phyloP scores from a whole-genome alignment of 2,329 filamentous ascomycete genomes.

The Paraphoma chrysanthemicola region DNA sequence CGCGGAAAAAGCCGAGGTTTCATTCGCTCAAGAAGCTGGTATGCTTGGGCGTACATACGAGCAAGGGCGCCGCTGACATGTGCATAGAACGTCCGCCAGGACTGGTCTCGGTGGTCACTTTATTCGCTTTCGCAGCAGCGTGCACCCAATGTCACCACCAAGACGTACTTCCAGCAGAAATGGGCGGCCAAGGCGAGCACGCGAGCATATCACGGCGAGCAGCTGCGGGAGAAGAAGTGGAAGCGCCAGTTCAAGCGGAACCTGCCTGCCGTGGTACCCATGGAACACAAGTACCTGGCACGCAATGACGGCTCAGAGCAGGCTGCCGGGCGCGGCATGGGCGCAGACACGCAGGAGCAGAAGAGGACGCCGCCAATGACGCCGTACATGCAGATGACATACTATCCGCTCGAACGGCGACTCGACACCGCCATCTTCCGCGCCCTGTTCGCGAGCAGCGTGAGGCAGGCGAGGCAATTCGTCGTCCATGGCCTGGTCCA shows the following conservation, averaged over 20 bases:
- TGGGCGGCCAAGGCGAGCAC: slow-evolving; percentile 86
- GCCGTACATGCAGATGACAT: slow-evolving; percentile 97
- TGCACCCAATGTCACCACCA: slow-evolving; percentile 45
- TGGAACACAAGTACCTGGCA: slow-evolving; percentile 83
- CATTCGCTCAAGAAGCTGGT: slow-evolving; percentile 72
- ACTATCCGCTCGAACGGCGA: slow-evolving; percentile 86
- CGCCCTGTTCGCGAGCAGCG: slow-evolving; percentile 91
- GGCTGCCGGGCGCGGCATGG: slow-evolving; percentile 83
- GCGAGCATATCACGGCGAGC: slow-evolving; percentile 91
- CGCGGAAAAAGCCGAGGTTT: slow-evolving; percentile 62
- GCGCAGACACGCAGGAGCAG: slow-evolving; percentile 49
- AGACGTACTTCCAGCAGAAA: slow-evolving; percentile 97
- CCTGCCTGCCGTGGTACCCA: slow-evolving; percentile 81
- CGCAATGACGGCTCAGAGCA: slow-evolving; percentile 80
- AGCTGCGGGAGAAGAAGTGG: slow-evolving; percentile 93
- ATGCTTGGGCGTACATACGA: slow-evolving; percentile 41
- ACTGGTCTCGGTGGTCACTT: slow-evolving; percentile 97
- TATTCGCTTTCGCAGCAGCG: slow-evolving; percentile 77
- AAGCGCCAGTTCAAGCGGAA: slow-evolving; percentile 87
- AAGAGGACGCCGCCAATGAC: slow-evolving; percentile 59
- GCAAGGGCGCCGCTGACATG: slow-evolving; percentile 13
- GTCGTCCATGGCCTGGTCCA: slow-evolving; percentile 91
- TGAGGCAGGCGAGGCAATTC: slow-evolving; percentile 91
- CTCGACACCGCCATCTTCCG: slow-evolving; percentile 95
- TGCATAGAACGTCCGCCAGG: slow-evolving; percentile 84